phyloP scores from a whole-genome alignment of 257 asterid species.

The Ophiorrhiza pumila region DNA sequence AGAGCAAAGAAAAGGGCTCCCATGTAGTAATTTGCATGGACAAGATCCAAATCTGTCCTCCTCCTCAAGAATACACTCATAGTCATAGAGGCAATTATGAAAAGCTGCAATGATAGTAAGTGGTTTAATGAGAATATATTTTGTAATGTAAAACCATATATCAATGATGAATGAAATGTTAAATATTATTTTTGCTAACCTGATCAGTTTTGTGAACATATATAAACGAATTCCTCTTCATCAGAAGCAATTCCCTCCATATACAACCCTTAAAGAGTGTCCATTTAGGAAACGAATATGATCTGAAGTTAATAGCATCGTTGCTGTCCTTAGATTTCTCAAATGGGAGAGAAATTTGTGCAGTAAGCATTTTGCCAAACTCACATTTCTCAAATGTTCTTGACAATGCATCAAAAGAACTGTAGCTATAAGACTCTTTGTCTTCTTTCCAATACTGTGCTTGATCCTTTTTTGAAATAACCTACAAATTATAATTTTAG shows the following conservation, averaged over 20 bases:
- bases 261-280: conserved; percentile 5
- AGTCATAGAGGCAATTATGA: conserved; percentile 38
- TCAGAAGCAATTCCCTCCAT: conserved; percentile 7
- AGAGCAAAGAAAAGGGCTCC: conserved; percentile 43
- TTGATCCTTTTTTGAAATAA: no score
- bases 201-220: conserved; percentile 3
- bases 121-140: no score
- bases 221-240: conserved; percentile 8
- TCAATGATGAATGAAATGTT: no score
- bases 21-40: conserved; percentile 42
- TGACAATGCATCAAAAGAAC: not conserved
- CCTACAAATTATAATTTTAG: not conserved
- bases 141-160: conserved; percentile 49
- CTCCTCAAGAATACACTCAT: conserved; percentile 39
- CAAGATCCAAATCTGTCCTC: not conserved
- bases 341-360: not conserved
- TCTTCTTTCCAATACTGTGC: no score
- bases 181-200: not conserved
- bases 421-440: no score
- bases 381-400: not conserved
- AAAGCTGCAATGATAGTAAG: no score
- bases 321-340: not conserved
- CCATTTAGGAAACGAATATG: not conserved
- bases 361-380: not conserved
- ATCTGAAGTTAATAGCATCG: not conserved